Evolutionary conservation across 768 basidiomycete species (phyloP), one percentile per base, ranked within the genome.

Genomic region (Sporobolomyces pararoseus): DNA sequence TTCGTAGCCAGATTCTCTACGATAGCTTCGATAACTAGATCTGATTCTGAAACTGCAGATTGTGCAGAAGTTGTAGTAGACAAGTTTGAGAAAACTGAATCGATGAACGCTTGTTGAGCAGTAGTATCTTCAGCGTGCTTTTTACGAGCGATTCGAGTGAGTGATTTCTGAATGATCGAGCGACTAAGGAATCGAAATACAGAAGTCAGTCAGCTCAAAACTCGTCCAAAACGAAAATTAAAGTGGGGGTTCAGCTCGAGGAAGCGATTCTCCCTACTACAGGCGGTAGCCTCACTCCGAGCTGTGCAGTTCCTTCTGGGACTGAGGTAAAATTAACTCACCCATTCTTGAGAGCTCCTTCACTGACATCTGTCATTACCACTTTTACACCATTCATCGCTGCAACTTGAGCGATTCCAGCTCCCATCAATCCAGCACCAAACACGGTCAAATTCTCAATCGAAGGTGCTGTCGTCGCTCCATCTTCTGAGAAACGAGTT

Each of bases 11-110:
- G 67, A 65, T 78, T 78, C 66, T 83, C 82, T 65, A 83, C 80
- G 61, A 83, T 82, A 7, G 82, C 82, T 73, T 83, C 82, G 34
- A 83, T 76, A 39, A 83, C 81, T 44, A 82, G 67, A 68, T 83
- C 81, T 2, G 79, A 71, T 1, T 76, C 54, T 7, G 76, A 55
- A 6, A 81, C 81, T 1, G 80, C 80, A 49, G 77, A 75, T 2
- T 35, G 73, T 4, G 81, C 78, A 51, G 80, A 80, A 10, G 81
- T 81, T 1, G 79, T 81, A 0, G 78, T 79, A 57, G 71, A 71
- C 55, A 82, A 77, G 63, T 79, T 79, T 49, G 69, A 68, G 68
- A 81, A 73, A 25, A 80, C 76, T 42, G 60, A 49, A 60, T 66
- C 25, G 77, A 81, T 62, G 75, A 78, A 37, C 63, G 71, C 51